Evolutionary conservation across 1,284 basidiomycete species (phyloP).

Genomic region (Rhodotorula sp.): DNA sequence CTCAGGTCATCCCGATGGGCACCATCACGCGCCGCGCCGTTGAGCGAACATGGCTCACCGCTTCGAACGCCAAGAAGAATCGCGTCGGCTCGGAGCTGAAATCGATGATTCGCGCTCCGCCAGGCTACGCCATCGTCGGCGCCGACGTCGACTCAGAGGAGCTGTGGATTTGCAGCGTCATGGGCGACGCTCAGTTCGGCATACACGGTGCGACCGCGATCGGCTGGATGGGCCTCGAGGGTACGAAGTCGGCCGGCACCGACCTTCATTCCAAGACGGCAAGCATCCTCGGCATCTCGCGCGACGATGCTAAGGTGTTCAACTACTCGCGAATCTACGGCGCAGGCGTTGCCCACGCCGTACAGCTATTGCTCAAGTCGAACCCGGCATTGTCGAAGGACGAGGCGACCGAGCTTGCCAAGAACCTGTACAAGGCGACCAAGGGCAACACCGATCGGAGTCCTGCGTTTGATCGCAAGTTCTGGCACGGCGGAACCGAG

Average conservation of each 20-base stretch:
- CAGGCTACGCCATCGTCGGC: constrained; percentile 91
- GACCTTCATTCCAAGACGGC: constrained; percentile 98
- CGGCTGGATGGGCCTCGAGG: constrained; percentile 99
- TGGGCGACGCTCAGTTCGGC: constrained; percentile 98
- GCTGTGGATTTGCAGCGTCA: constrained; percentile 97
- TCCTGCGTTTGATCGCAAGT: constrained; percentile 56
- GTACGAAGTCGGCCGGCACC: constrained; percentile 93
- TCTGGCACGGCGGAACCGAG: constrained; percentile 97
- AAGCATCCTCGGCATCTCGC: constrained; percentile 83
- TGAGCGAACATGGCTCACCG: constrained; percentile 97
- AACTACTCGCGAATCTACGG: constrained; percentile 99
- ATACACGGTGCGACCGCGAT: constrained; percentile 94
- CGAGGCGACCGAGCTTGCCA: constrained; percentile 74
- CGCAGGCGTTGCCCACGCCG: constrained; percentile 91
- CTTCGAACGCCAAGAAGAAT: constrained; percentile 96
- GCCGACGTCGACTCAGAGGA: constrained; percentile 99
- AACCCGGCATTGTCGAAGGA: constrained; percentile 76
- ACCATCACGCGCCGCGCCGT: constrained; percentile 96
- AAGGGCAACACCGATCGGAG: constrained; percentile 61
- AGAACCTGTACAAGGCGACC: constrained; percentile 85
- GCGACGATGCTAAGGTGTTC: constrained; percentile 97
- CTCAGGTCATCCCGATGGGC: constrained; percentile 97
- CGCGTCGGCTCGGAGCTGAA: constrained; percentile 97
- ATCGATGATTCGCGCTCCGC: constrained; percentile 91
- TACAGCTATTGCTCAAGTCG: constrained; percentile 82